Conservation (phyloP, 1,284 basidiomycete genomes). For the Takashimella koratensis region DNA sequence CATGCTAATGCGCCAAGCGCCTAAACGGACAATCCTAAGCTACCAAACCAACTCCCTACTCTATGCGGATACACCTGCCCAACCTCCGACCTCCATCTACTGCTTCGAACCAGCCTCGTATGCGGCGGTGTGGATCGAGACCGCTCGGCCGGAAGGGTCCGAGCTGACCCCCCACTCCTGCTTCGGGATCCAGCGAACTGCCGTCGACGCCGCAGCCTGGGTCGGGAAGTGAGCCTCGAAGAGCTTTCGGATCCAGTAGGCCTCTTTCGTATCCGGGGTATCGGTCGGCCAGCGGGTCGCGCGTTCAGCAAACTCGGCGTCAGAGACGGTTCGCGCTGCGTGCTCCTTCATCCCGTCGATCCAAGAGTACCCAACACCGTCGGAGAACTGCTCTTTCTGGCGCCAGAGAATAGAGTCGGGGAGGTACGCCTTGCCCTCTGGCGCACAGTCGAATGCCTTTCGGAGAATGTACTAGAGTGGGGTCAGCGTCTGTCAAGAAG, state of each 20-base stretch:
- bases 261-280: slow-evolving; percentile 96
- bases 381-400: slow-evolving; percentile 99
- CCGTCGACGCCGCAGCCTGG: slow-evolving; percentile 83
- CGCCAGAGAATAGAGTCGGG: slow-evolving; percentile 95
- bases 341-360: slow-evolving; percentile 98
- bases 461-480: slow-evolving; percentile 78
- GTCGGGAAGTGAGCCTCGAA: slow-evolving; percentile 88
- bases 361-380: slow-evolving; percentile 99
- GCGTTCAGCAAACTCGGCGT: slow-evolving; percentile 74
- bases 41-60: no score
- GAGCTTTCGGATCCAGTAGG: slow-evolving; percentile 88
- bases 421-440: slow-evolving; percentile 82
- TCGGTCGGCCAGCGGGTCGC: slow-evolving; percentile 73
- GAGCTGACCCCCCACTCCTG: slow-evolving; percentile 94
- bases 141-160: slow-evolving; percentile 92
- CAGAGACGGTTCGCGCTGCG: slow-evolving; percentile 69
- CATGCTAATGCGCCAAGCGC: no score
- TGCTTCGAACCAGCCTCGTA: no score
- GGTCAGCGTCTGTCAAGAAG: no score
- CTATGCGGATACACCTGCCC: no score
- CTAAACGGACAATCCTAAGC: no score
- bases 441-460: slow-evolving; percentile 90
- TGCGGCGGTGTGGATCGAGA: slow-evolving; percentile 92
- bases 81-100: no score
- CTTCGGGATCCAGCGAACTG: slow-evolving; percentile 90